Evolutionary conservation across 1,139 yeast species (phyloP).

Genomic region (Tardiomyces digboiensis): DNA sequence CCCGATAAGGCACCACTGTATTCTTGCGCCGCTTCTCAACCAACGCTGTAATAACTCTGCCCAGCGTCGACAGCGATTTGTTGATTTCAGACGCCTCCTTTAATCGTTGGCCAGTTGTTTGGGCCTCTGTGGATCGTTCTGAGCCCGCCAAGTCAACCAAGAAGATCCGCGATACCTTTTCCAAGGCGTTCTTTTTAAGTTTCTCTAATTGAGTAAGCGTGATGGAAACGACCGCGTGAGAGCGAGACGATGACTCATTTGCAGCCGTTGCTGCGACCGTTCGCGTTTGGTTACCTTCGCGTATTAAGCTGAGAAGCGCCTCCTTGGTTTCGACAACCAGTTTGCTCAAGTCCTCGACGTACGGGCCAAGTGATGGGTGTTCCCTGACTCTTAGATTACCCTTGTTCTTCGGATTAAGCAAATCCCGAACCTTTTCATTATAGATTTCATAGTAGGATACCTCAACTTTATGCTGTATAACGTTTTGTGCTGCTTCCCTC

Average conservation of each 20-base stretch:
- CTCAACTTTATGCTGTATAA: conserved; percentile 36
- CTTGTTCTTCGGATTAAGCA: conserved; percentile 41
- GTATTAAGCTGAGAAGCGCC: conserved; percentile 72
- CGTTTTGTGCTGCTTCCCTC: conserved; percentile 55
- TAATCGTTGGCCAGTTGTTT: conserved; percentile 57
- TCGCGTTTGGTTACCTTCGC: conserved; percentile 41
- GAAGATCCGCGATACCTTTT: conserved; percentile 49
- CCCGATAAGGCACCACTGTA: conserved; percentile 46
- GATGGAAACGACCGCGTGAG: conserved; percentile 64
- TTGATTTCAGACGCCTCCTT: conserved; percentile 88
- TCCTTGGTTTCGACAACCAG: conserved; percentile 49
- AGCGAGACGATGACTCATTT: conserved; percentile 69
- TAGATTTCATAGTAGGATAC: conserved; percentile 89
- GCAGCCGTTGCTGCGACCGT: conserved; percentile 78
- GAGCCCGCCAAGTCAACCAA: conserved; percentile 84
- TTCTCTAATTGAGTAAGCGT: conserved; percentile 47
- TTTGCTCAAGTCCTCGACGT: conserved; percentile 53
- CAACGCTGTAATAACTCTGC: conserved; percentile 81
- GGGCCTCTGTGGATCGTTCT: conserved; percentile 67
- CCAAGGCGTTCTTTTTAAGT: conserved; percentile 36
- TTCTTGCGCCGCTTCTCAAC: conserved; percentile 29
- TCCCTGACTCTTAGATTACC: conserved; percentile 69
- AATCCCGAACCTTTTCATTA: conserved; percentile 70
- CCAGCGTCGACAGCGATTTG: conserved; percentile 78
- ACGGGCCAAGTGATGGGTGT: conserved; percentile 47